phyloP scores from a whole-genome alignment of 2,329 filamentous ascomycete genomes.

The Talaromyces sp. region DNA sequence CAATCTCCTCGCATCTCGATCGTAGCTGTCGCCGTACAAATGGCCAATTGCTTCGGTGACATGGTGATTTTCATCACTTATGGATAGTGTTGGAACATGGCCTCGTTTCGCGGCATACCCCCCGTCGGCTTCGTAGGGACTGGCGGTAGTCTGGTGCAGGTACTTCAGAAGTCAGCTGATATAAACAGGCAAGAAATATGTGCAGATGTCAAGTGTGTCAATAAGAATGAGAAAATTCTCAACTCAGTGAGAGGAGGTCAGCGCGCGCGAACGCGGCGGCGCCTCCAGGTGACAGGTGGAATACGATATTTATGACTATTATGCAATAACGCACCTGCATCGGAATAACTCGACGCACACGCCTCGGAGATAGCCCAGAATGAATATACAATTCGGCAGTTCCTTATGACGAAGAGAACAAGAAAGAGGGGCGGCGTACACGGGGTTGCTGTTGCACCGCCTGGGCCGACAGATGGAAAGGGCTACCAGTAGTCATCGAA shows the following conservation, averaged over 20 bases:
- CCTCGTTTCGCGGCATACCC: slow-evolving; percentile 54
- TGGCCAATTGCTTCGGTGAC: slow-evolving; percentile 91
- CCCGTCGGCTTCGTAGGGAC: slow-evolving; percentile 24
- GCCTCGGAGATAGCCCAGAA: slow-evolving; percentile 22
- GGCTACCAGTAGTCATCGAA: slow-evolving; percentile 40
- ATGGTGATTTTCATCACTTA: slow-evolving; percentile 89
- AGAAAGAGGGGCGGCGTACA: slow-evolving; percentile 21
- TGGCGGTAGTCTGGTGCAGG: slow-evolving; percentile 15
- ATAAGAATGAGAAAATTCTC: no score
- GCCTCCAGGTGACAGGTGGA: background rate
- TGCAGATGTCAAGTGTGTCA: background rate
- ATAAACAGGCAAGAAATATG: background rate
- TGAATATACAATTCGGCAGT: background rate
- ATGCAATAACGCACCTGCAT: slow-evolving; percentile 37
- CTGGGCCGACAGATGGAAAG: slow-evolving; percentile 31
- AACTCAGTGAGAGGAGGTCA: background rate
- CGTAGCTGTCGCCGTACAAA: slow-evolving; percentile 75
- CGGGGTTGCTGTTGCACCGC: slow-evolving; percentile 37
- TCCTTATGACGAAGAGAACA: slow-evolving; percentile 17
- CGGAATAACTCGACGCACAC: slow-evolving; percentile 31
- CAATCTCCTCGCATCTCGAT: slow-evolving; percentile 63
- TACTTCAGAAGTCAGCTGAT: slow-evolving; percentile 18
- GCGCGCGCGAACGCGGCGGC: background rate
- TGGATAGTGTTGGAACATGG: slow-evolving; percentile 61
- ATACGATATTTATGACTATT: background rate